Conservation (phyloP, 345 rosid species). For the Aquilaria sinensis region DNA sequence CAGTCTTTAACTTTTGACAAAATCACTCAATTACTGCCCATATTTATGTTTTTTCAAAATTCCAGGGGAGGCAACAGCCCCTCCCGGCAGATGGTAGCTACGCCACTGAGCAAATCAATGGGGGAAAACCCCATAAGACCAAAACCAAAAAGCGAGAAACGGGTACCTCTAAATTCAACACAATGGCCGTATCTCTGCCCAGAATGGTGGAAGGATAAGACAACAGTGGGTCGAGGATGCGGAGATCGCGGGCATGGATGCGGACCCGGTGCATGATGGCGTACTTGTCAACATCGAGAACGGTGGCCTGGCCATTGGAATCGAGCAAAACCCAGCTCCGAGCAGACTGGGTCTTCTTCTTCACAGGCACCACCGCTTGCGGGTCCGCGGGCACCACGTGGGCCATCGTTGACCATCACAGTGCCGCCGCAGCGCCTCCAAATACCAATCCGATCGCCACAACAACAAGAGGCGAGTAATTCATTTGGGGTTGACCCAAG, state of each 20-base stretch:
- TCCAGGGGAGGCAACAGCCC: too few relatives aligned
- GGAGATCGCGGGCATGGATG: constrained; percentile 98
- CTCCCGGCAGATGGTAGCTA: too few relatives aligned
- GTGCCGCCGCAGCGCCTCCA: too few relatives aligned
- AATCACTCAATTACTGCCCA: too few relatives aligned
- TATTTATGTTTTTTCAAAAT: too few relatives aligned
- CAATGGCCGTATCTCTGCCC: constrained; percentile 94
- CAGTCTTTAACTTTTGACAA: too few relatives aligned
- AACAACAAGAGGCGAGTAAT: too few relatives aligned
- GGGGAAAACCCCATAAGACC: neutral
- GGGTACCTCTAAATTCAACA: constrained; percentile 78
- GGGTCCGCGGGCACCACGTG: constrained; percentile 73
- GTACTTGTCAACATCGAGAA: constrained; percentile 70
- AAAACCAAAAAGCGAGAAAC: neutral
- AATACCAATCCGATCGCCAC: too few relatives aligned
- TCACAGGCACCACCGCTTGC: constrained; percentile 32
- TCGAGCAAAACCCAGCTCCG: constrained; percentile 68
- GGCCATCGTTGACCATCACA: constrained; percentile 43
- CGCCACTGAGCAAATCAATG: neutral
- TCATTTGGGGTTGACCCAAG: too few relatives aligned
- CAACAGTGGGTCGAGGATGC: constrained; percentile 85
- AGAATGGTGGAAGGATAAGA: constrained; percentile 95
- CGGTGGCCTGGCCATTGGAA: constrained; percentile 39
- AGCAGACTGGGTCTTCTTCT: constrained; percentile 61
- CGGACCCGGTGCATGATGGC: constrained; percentile 91